Conservation (phyloP, 2,329 filamentous ascomycete species). For the Beauveria australis region DNA sequence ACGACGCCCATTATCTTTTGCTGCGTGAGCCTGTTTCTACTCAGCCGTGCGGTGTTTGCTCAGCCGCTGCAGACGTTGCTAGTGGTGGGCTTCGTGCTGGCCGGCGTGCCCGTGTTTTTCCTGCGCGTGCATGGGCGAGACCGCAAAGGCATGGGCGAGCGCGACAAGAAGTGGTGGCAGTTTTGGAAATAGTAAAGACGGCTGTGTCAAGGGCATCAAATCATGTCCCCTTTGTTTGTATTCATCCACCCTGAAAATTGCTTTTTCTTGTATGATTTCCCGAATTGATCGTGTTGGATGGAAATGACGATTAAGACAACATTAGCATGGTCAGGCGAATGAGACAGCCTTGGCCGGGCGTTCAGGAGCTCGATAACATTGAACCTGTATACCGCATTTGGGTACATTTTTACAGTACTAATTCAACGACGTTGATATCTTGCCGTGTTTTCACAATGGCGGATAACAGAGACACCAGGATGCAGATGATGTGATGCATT, state of each 20-base stretch:
- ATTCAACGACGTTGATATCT: not conserved
- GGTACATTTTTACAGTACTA: not conserved
- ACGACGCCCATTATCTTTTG: slow-evolving; percentile 96
- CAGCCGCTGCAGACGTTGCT: slow-evolving; percentile 84
- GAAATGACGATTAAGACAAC: not conserved
- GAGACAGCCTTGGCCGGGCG: not conserved
- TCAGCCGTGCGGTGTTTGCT: slow-evolving; percentile 82
- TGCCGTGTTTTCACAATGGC: not conserved
- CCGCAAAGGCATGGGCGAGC: slow-evolving; percentile 31
- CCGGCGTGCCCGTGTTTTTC: slow-evolving; percentile 81
- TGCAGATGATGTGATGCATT: slow-evolving; percentile 1
- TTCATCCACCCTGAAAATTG: not conserved
- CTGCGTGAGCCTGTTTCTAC: slow-evolving; percentile 88
- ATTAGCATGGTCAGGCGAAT: not conserved
- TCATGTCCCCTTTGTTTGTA: no score
- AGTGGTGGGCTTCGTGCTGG: slow-evolving; percentile 76
- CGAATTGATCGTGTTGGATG: not conserved
- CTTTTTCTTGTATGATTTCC: not conserved
- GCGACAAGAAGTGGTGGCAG: slow-evolving; percentile 43
- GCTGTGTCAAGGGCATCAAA: no score
- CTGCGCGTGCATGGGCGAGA: slow-evolving; percentile 47
- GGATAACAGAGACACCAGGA: no score
- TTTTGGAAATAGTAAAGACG: slow-evolving; percentile 42
- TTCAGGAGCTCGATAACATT: not conserved
- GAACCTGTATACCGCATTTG: not conserved